Percentiles rank a stretch among this genome's conserved stretches.
These are phyloP conservation scores for Globisporangium rhizosaccharum DNA, from an alignment of 352 stramenopile genomes.

Conservation along the genomic window DNA sequence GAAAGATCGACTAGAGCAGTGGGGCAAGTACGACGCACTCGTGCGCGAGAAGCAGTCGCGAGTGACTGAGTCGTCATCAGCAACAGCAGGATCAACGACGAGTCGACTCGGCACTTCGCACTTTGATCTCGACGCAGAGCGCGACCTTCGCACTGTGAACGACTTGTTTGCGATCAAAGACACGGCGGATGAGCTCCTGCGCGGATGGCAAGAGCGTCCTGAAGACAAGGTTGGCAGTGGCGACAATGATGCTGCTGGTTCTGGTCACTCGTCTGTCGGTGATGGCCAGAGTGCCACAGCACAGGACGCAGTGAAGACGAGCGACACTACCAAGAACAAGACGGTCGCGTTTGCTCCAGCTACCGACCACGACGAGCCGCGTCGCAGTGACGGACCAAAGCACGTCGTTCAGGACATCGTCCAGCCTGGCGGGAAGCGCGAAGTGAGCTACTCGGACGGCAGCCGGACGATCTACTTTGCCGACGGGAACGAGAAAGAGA, in stretches of 20 bases:
- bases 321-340: neutral
- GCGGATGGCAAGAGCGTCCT: slow-evolving; percentile 22
- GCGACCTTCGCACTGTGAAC: slow-evolving; percentile 24
- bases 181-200: slow-evolving; percentile 30
- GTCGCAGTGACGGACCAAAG: slow-evolving; percentile 1
- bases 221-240: neutral
- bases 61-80: neutral
- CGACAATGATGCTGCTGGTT: neutral
- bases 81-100: neutral
- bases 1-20: slow-evolving; percentile 67
- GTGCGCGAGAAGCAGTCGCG: slow-evolving; percentile 36
- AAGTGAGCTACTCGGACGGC: slow-evolving; percentile 52
- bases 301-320: neutral
- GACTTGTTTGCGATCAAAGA: slow-evolving; percentile 39
- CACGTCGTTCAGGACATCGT: slow-evolving; percentile 33
- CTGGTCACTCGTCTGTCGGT: neutral
- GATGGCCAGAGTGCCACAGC: neutral
- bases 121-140: slow-evolving; percentile 8
- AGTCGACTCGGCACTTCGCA: neutral
- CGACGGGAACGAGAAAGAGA: slow-evolving; percentile 93
- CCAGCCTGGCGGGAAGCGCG: slow-evolving; percentile 52
- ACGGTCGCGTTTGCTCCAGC: neutral
- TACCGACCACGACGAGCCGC: no score
- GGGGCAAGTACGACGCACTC: slow-evolving; percentile 56
- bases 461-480: slow-evolving; percentile 80